Evolutionary conservation across 768 basidiomycete species (phyloP).

Genomic region (Lactarius quietus): DNA sequence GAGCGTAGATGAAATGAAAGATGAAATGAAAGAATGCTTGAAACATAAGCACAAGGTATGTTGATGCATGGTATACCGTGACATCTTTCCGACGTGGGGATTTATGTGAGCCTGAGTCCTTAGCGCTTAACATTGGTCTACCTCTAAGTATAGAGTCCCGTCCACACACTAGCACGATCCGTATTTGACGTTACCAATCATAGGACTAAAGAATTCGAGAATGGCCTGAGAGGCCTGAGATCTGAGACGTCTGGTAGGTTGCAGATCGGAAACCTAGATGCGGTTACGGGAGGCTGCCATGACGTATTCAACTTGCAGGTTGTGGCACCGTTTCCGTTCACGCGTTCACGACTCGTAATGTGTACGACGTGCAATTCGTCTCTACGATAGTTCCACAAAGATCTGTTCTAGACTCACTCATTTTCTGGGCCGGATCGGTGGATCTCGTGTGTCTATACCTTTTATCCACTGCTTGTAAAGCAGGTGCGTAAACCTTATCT

Average conservation of each 20-base stretch:
- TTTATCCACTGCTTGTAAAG: not conserved
- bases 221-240: not conserved
- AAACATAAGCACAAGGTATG: too few relatives aligned
- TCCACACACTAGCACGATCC: not conserved
- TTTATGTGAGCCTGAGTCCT: too few relatives aligned
- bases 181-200: not conserved
- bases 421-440: not conserved
- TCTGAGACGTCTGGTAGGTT: not conserved
- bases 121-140: too few relatives aligned
- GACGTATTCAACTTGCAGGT: not conserved
- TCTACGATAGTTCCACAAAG: too few relatives aligned
- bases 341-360: too few relatives aligned
- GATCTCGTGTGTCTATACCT: not conserved
- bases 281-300: not conserved
- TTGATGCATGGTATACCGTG: too few relatives aligned
- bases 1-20: too few relatives aligned
- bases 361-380: not conserved
- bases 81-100: too few relatives aligned
- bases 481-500: not conserved
- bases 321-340: not conserved
- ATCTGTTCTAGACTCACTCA: not conserved
- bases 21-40: too few relatives aligned
- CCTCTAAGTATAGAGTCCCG: not conserved
- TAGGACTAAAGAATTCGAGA: not conserved
- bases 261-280: not conserved